Conservation (phyloP, 805 yeast species). For the Helenozyma baotianmanensis region DNA sequence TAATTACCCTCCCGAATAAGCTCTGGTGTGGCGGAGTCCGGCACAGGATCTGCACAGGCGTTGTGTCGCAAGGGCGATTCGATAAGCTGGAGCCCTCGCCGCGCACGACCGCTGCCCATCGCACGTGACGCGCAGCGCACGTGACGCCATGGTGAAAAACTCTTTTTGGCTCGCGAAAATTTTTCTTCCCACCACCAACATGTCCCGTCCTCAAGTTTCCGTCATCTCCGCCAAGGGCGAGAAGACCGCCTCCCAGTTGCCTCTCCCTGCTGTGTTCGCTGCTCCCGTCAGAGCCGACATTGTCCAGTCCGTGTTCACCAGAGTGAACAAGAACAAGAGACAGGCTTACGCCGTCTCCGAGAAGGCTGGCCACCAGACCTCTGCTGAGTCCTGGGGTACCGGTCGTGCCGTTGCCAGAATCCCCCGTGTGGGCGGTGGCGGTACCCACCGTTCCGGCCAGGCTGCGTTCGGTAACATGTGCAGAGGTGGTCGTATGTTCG, state of each 20-base stretch:
- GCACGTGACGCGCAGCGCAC: constrained; percentile 3
- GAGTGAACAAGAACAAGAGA: constrained; percentile 99
- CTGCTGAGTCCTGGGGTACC: constrained; percentile 99
- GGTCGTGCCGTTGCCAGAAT: constrained; percentile 99
- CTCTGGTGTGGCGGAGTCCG: too few relatives aligned
- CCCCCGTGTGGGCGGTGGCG: constrained; percentile 99
- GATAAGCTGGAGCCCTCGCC: not conserved
- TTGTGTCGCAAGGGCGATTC: not conserved
- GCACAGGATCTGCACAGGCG: not conserved
- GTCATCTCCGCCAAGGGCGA: constrained; percentile 87
- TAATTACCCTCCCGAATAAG: too few relatives aligned
- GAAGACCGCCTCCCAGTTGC: constrained; percentile 75
- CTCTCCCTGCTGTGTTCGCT: constrained; percentile 97
- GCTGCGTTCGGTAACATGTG: constrained; percentile 99
- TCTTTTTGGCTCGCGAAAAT: not conserved
- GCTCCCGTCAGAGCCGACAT: constrained; percentile 99
- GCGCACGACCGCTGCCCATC: not conserved
- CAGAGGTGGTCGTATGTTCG: constrained; percentile 99
- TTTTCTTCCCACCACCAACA: constrained; percentile 5
- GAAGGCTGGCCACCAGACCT: constrained; percentile 99
- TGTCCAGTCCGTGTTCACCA: constrained; percentile 97
- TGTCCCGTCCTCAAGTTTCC: constrained; percentile 90
- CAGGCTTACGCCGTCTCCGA: constrained; percentile 99
- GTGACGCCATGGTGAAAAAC: not conserved
- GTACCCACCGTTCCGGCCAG: constrained; percentile 99